Base-by-base conservation (phyloP, 2,329 filamentous ascomycete genomes). In the Albophoma yamanashiensis region DNA sequence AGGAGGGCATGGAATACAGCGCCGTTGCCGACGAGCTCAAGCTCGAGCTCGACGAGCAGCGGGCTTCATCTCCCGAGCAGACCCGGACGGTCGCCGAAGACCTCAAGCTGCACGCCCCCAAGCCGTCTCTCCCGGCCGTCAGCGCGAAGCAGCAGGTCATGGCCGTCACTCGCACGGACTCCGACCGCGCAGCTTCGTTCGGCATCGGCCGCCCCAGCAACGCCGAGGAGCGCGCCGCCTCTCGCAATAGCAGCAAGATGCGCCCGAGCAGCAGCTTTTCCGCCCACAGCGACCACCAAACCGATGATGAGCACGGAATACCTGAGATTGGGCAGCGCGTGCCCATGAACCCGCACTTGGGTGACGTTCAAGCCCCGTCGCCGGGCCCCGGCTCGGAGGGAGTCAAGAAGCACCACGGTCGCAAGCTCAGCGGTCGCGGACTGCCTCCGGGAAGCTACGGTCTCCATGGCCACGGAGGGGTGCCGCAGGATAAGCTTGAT, bases 281-380 rank as follows among this genome's bases (percentile, higher is more conserved):
- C 58, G 71, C 78, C 43, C 80, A 81, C 50, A 78, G 79, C 55
- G 78, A 79, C 60, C 78, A 80, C 47, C 76, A 87, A 64, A 70
- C 75, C 47, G 88, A 88, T 22, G 89, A 93, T 55, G 89, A 94
- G 64, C 87, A 92, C 59, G 93, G 92, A 27, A 96, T 97, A 67
- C 92, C 92, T 2, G 90, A 95, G 70, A 94, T 97, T 66, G 93
- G 93, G 56, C 85, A 90, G 68, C 89, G 92, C 69, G 93, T 99
- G 45, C 94, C 94, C 57, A 94, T 99, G 90, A 89, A 94, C 70
- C 89, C 88, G 58, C 85, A 94, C 71, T 90, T 94, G 52, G 94
- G 94, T 63, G 93, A 97, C 71, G 94, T 97, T 12, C 94, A 99
- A 76, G 94, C 94, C 17, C 94, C 94, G 2, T 94, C 92, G 2